Base-by-base conservation (phyloP, 2,329 filamentous ascomycete genomes). In the Chaetomiaceae sp. region DNA sequence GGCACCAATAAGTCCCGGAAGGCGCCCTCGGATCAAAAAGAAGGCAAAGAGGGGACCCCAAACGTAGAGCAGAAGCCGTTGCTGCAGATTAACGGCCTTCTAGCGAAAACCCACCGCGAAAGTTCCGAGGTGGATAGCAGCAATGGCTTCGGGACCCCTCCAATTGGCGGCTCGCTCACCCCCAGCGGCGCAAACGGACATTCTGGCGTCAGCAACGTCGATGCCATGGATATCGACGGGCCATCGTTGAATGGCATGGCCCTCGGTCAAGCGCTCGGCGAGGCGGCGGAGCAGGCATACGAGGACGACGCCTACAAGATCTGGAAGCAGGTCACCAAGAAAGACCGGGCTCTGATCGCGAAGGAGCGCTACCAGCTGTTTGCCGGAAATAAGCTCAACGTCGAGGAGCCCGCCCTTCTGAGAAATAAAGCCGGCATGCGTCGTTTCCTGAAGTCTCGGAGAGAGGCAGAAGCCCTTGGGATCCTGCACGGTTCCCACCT, bases 291-390 rank as follows among this genome's bases (percentile, higher is more conserved):
- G 62, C 89, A 95, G 61, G 79, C 81, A 11, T 90, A 90, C 61
- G 84, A 95, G 62, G 91, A 97, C 62, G 91, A 97, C 54, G 92
- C 96, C 66, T 96, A 94, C 73, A 95, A 95, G 68, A 88, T 94
- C 32, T 99, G 95, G 94, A 99, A 97, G 73, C 92, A 97, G 70
- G 90, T 96, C 36, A 99, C 94, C 2, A 97, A 97, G 72, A 96
- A 94, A 67, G 91, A 96, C 64, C 85, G 94, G 57, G 94, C 94
- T 4, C 75, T 87, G 21, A 83, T 92, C 48, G 87, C 94, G 54
- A 90, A 91, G 58, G 89, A 96, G 66, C 82, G 94, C 29, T 85
- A 90, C 68, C 82, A 87, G 34, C 80, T 99, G 13, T 96, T 99
- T 72, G 87, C 86, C 56, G 87, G 86, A 46, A 86, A 90, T 63